Base-by-base conservation (phyloP, 2,329 filamentous ascomycete species). In the Diplodia scrobiculata region DNA sequence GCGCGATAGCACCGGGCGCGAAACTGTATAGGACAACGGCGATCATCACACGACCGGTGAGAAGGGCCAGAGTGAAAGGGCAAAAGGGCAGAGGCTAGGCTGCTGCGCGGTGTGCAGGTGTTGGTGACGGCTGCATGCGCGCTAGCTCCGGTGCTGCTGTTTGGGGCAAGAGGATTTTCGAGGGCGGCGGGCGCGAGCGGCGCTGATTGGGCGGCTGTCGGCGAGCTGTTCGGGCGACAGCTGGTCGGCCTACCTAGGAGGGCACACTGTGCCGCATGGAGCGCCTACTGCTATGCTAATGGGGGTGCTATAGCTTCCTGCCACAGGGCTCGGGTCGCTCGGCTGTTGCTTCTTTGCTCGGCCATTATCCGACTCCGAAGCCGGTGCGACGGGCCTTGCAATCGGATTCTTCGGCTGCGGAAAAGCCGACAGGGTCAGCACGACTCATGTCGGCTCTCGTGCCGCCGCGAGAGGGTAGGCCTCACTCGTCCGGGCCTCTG, bases 141-240 rank as follows among this genome's bases (percentile, higher is more conserved):
- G 41, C 41, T 32, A 62, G 58, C 58, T 36, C 14, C 58, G 58
- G 29, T 13, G 58, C 27, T 62, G 25, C 58, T 50, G 17, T 21
- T 62, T 62, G 27, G 27, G 48, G 58, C 58, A 62, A 62, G 58
- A 62, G n/a, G 58, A 62, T 62, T 50, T 25, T 51, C 58, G 19
- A 62, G 58, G 19, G 41, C 41, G 58, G 45, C 58, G 58, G n/a
- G 48, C n/a, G 45, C n/a, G 58, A 3, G 10, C 17, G 4, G 27
- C 29, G 34, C 21, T 47, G 58, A 62, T 62, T 62, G 58, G 58
- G 19, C 58, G 34, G n/a, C 21, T 2, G 41, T 29, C 55, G 17
- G 17, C 38, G 25, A n/a, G 25, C 38, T 48, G 25, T 32, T 17
- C 27, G 48, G 38, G 25, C 5, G 29, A 32, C 25, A 32, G 29